Evolutionary conservation across 192 early-diverging fungal genomes (phyloP), one percentile per base, ranked within the genome.

Genomic region (Podila epicladia): DNA sequence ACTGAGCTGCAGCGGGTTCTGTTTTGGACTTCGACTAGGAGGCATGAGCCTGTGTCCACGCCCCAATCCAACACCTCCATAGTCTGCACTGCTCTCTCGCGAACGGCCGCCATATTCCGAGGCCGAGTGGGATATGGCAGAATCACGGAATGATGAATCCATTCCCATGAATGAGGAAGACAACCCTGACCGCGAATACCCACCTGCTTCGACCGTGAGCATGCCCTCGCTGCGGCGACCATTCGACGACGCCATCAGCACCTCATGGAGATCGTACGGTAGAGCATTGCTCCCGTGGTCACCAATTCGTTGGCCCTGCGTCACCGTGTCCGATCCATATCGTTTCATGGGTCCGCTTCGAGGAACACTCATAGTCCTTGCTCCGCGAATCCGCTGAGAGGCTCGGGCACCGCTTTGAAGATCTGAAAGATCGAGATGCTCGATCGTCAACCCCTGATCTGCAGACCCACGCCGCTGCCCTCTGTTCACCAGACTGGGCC

Each of bases 241-340:
- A 61, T 51, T 64, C 17, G 75, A 63, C 4, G 75, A 61, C 0
- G 38, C 38, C 58, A 62, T 55, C 12, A 68, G 22, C 19, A 49
- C 31, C 20, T 62, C 69, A 31, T 48, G 75, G 1, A 72, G 49
- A 29, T 64, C 75, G 9, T 35, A 7, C 20, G 75, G 51, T 37
- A 72, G 75, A 9, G 60, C 24, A 45, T 72, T 63, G 38, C 19
- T 67, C 1, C 8, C 51, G 11, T 64, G 31, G 3, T 24, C 19
- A n/a, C 28, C 19, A 9, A 12, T 58, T 0, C 11, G 7, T 41
- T 13, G 67, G 2, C 45, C 53, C 26, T 59, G n/a, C 0, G 63
- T 62, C 58, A 70, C 69, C 7, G 62, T 77, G 22, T 65, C 55
- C 32, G 62, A 67, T 15, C 72, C 72, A 32, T 19, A 31, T 51